Conservation (phyloP, 768 basidiomycete species). For the Lanmaoa rubissima region DNA sequence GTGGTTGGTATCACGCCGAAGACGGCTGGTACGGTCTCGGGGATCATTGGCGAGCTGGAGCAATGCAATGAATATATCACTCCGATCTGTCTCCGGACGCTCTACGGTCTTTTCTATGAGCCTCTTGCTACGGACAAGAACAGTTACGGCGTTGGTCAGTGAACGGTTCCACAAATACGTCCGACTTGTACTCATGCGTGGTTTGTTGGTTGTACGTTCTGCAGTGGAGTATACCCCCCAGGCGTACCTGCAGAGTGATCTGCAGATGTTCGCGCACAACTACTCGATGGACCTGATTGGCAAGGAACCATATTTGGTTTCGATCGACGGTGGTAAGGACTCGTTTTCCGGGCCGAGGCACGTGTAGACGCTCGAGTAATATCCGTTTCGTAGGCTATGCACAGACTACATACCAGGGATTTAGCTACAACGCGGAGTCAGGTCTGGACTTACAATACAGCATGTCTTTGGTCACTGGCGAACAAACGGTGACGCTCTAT, state of each 20-base stretch:
- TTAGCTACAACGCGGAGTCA: constrained; percentile 28
- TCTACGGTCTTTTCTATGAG: constrained; percentile 27
- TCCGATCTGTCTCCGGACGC: constrained; percentile 27
- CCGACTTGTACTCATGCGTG: neutral
- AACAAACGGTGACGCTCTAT: constrained; percentile 31
- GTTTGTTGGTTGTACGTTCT: constrained; percentile 4
- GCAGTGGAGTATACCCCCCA: neutral
- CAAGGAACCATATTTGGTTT: constrained; percentile 28
- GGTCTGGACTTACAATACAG: constrained; percentile 33
- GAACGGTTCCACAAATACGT: neutral
- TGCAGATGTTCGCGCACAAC: constrained; percentile 31
- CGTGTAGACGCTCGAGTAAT: neutral
- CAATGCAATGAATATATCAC: constrained; percentile 31
- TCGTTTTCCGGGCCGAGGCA: neutral
- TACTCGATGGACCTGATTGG: constrained; percentile 22
- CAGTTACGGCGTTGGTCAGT: constrained; percentile 34
- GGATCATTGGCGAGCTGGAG: constrained; percentile 11
- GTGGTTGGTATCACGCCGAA: constrained; percentile 12
- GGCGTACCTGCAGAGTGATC: neutral
- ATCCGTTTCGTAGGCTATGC: constrained; percentile 17
- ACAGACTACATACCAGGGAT: constrained; percentile 21
- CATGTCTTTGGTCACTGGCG: constrained; percentile 32
- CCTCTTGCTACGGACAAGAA: constrained; percentile 29
- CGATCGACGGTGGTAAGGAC: constrained; percentile 36
- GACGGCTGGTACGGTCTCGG: constrained; percentile 11